These are phyloP conservation scores for Penicillium salamii DNA, from an alignment of 495 filamentous ascomycete species.

Conservation along the genomic window DNA sequence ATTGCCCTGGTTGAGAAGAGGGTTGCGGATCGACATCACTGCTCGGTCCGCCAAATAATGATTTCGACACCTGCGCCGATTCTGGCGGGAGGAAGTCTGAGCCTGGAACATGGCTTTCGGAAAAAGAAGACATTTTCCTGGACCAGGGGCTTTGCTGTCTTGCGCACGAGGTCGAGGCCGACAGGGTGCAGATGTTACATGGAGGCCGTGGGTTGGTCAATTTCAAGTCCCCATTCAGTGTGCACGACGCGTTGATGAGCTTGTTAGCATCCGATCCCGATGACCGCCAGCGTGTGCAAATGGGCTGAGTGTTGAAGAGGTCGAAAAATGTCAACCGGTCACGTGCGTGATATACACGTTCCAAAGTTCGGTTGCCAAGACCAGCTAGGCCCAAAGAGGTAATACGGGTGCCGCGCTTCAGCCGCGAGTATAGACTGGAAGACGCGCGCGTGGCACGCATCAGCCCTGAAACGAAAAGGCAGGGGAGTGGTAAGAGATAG, in stretches of 20 bases:
- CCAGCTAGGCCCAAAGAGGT: neutral
- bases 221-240: too few species aligned
- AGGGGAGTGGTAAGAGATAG: too few species aligned
- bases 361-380: neutral
- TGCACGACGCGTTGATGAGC: too few species aligned
- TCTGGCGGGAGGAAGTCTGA: conserved; percentile 28
- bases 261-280: too few species aligned
- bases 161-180: neutral
- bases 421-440: too few species aligned
- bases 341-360: conserved; percentile 1
- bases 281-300: too few species aligned
- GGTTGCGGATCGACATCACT: conserved; percentile 29
- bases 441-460: too few species aligned
- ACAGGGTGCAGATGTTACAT: neutral
- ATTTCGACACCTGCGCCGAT: conserved; percentile 35
- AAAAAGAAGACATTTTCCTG: conserved; percentile 38
- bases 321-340: conserved; percentile 2
- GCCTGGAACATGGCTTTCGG: conserved; percentile 16
- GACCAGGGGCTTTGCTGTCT: neutral
- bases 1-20: conserved; percentile 17
- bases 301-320: neutral
- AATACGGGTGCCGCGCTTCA: too few species aligned
- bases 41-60: conserved; percentile 40
- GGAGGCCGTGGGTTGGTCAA: too few species aligned
- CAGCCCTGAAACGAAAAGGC: too few species aligned